Percentiles rank a stretch among this genome's conserved stretches.
Evolutionary conservation across 805 yeast genomes (phyloP).

Genomic region (Saccharomycopsis vini): DNA sequence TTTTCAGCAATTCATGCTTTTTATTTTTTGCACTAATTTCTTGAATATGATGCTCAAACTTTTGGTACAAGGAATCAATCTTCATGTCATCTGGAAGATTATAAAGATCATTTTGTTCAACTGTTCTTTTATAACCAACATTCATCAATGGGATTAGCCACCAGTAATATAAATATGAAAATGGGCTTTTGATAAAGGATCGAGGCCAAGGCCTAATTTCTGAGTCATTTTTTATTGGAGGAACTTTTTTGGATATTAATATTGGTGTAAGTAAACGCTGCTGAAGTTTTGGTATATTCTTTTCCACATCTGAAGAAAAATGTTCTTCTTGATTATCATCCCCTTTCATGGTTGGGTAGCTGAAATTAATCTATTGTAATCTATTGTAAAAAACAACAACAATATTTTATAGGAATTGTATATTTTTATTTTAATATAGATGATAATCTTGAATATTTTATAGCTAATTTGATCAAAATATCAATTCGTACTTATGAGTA

Average conservation of each 20-base stretch:
- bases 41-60: slow-evolving; percentile 30
- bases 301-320: too few species aligned
- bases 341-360: too few species aligned
- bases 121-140: slow-evolving; percentile 63
- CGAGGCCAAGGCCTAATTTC: slow-evolving; percentile 39
- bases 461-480: too few species aligned
- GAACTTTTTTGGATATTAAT: slow-evolving; percentile 27
- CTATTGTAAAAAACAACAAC: too few species aligned
- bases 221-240: slow-evolving; percentile 29
- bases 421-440: too few species aligned
- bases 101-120: slow-evolving; percentile 54
- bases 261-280: slow-evolving; percentile 4
- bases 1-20: too few species aligned
- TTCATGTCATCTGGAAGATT: slow-evolving; percentile 34
- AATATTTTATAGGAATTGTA: too few species aligned
- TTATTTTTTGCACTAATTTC: slow-evolving; percentile 27
- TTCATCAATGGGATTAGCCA: slow-evolving; percentile 59
- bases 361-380: too few species aligned
- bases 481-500: too few species aligned
- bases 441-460: too few species aligned
- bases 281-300: not conserved
- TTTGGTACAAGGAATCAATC: slow-evolving; percentile 31
- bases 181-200: slow-evolving; percentile 23
- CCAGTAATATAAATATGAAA: slow-evolving; percentile 45
- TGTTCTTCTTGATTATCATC: too few species aligned